A percentile compares a stretch with the other conserved stretches of the same genome.
phyloP scores from a whole-genome alignment of 192 early-diverging fungal species.

The Rhizoclosmatium globosum region DNA sequence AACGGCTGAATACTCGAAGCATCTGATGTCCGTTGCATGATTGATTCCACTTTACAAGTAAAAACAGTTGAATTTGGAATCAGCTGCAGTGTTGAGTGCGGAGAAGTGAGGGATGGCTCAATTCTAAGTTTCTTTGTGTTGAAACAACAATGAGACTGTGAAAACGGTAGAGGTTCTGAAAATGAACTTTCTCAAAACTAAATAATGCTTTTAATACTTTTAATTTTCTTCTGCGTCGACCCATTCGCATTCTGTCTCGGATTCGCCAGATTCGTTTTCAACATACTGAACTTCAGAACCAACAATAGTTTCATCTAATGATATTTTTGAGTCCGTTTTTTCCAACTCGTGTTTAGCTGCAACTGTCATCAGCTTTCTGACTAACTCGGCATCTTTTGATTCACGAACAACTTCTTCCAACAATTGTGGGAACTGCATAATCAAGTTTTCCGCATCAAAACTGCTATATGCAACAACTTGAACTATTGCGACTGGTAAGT shows the following conservation, averaged over 20 bases:
- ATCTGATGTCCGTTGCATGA: too few relatives aligned
- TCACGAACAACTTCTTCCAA: slow-evolving; percentile 22
- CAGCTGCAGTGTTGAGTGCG: too few relatives aligned
- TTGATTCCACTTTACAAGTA: too few relatives aligned
- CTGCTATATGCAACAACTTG: slow-evolving; percentile 23
- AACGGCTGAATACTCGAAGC: too few relatives aligned
- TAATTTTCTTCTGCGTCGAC: neutral
- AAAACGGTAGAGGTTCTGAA: neutral
- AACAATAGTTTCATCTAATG: slow-evolving; percentile 32
- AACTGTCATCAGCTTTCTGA: neutral
- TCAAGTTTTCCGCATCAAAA: neutral
- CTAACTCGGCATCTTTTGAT: neutral
- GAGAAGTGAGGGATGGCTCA: too few relatives aligned
- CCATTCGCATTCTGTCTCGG: neutral
- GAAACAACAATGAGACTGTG: neutral
- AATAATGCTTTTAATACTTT: neutral
- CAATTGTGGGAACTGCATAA: neutral
- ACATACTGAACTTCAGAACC: slow-evolving; percentile 14
- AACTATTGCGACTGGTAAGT: slow-evolving; percentile 15
- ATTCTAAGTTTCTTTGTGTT: neutral
- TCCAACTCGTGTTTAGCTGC: neutral
- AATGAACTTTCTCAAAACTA: neutral
- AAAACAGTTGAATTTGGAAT: too few relatives aligned
- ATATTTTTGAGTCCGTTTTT: slow-evolving; percentile 9
- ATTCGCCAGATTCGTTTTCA: neutral